Conservation (phyloP, 768 basidiomycete genomes). For the Hygrophorus russula region DNA sequence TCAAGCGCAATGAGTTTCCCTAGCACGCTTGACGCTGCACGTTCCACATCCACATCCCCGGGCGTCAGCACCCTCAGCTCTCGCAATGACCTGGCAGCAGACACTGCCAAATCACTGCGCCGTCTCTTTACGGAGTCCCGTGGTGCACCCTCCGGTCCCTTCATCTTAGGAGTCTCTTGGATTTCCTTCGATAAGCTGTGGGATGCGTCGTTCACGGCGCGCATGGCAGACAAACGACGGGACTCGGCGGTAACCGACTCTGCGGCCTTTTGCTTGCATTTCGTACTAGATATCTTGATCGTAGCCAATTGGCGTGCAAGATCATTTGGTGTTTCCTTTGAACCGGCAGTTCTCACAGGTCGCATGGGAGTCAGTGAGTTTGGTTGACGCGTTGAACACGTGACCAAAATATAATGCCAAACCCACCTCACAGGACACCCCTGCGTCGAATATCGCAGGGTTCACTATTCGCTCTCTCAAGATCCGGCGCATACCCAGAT, state of each 20-base stretch:
- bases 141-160: slow-evolving; percentile 13
- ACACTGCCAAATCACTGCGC: slow-evolving; percentile 23
- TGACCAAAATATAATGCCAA: slow-evolving; percentile 5
- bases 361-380: neutral
- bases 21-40: slow-evolving; percentile 55
- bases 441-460: slow-evolving; percentile 86
- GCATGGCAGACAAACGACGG: slow-evolving; percentile 40
- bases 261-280: slow-evolving; percentile 20
- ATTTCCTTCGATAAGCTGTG: slow-evolving; percentile 41
- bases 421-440: slow-evolving; percentile 61
- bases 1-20: slow-evolving; percentile 60
- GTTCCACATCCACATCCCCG: slow-evolving; percentile 54
- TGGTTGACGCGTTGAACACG: neutral
- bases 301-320: slow-evolving; percentile 20
- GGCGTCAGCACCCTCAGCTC: slow-evolving; percentile 34
- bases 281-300: slow-evolving; percentile 17
- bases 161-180: slow-evolving; percentile 52
- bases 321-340: slow-evolving; percentile 12
- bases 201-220: slow-evolving; percentile 48
- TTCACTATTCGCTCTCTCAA: slow-evolving; percentile 77
- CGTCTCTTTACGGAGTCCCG: slow-evolving; percentile 13
- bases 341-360: neutral
- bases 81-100: slow-evolving; percentile 33
- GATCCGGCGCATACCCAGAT: slow-evolving; percentile 59
- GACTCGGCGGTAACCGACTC: slow-evolving; percentile 17